Percentiles rank a stretch among this genome's conserved stretches.
Evolutionary conservation across 768 basidiomycete genomes (phyloP).

Genomic region (Tulasnella sp.): DNA sequence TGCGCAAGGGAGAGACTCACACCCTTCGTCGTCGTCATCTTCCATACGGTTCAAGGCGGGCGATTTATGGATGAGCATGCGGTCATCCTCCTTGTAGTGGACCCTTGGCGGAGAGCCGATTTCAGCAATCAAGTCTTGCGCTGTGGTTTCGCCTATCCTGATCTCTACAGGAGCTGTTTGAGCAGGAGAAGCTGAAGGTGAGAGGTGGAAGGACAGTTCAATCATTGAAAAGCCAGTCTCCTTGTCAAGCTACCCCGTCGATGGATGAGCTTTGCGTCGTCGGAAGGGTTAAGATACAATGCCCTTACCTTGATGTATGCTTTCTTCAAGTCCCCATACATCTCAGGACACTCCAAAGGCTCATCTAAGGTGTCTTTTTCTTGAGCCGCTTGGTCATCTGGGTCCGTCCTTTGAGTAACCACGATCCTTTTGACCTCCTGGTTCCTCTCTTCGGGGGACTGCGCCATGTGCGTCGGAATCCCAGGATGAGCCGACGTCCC

Average conservation of each 20-base stretch:
- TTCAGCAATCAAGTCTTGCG: constrained; percentile 69
- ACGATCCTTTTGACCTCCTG: constrained; percentile 70
- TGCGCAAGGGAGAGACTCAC: constrained; percentile 18
- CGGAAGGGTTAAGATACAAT: background rate
- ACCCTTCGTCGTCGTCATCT: constrained; percentile 33
- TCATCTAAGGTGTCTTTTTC: constrained; percentile 57
- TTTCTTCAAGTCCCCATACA: constrained; percentile 59
- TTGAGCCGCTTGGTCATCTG: constrained; percentile 25
- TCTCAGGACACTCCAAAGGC: constrained; percentile 47
- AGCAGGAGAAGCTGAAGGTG: constrained; percentile 25
- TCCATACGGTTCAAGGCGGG: constrained; percentile 22
- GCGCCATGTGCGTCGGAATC: constrained; percentile 27
- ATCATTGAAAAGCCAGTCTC: constrained; percentile 32
- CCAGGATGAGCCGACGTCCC: constrained; percentile 22
- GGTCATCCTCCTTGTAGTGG: constrained; percentile 81
- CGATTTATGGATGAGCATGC: constrained; percentile 72
- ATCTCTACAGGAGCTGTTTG: constrained; percentile 38
- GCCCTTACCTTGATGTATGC: constrained; percentile 31
- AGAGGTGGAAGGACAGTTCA: constrained; percentile 54
- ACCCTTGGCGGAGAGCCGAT: constrained; percentile 66
- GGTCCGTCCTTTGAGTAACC: constrained; percentile 47
- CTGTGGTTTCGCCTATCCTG: constrained; percentile 60
- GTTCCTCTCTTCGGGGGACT: constrained; percentile 42
- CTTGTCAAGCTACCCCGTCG: constrained; percentile 46
- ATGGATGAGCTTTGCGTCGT: constrained; percentile 1